Percentiles rank a stretch among this genome's conserved stretches.
These are phyloP conservation scores for Croton laevigatus DNA, from an alignment of 441 rosid species.

Conservation along the genomic window DNA sequence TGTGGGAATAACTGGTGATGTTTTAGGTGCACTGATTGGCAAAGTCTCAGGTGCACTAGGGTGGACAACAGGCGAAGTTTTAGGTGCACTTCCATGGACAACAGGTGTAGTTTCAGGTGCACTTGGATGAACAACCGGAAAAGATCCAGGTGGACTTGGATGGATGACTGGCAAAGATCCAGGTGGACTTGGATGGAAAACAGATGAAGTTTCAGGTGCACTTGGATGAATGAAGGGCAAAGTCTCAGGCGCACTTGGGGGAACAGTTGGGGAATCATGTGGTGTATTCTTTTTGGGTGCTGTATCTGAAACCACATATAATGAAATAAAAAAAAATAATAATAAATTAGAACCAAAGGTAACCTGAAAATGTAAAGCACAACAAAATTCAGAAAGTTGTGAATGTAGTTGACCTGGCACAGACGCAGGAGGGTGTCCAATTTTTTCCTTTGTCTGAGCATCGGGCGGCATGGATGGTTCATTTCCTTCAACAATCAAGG, in stretches of 20 bases:
- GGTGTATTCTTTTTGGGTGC: slow-evolving; percentile 38
- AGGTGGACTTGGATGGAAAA: not conserved
- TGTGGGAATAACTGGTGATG: slow-evolving; percentile 32
- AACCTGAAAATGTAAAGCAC: slow-evolving; percentile 4
- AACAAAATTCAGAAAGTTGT: slow-evolving; percentile 15
- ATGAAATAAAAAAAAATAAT: no score
- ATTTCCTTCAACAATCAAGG: slow-evolving; percentile 15
- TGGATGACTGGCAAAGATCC: not conserved
- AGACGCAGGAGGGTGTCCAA: slow-evolving; percentile 32
- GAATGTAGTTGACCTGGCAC: slow-evolving; percentile 49
- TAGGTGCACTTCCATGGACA: slow-evolving; percentile 21
- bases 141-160: slow-evolving; percentile 17
- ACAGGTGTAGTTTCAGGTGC: slow-evolving; percentile 34
- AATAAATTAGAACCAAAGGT: slow-evolving; percentile 11
- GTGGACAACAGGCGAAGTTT: no score
- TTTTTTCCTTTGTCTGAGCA: slow-evolving; percentile 32
- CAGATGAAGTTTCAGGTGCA: slow-evolving; percentile 9
- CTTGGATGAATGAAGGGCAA: slow-evolving; percentile 20
- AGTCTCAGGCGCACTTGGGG: slow-evolving; percentile 18
- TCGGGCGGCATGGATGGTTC: slow-evolving; percentile 23
- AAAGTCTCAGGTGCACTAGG: not conserved
- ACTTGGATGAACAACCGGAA: slow-evolving; percentile 35
- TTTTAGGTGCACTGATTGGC: slow-evolving; percentile 15
- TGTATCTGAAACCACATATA: slow-evolving; percentile 35
- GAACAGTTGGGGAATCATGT: slow-evolving; percentile 34